phyloP scores from a whole-genome alignment of 768 basidiomycete species.

The Tricholoma saponaceum region DNA sequence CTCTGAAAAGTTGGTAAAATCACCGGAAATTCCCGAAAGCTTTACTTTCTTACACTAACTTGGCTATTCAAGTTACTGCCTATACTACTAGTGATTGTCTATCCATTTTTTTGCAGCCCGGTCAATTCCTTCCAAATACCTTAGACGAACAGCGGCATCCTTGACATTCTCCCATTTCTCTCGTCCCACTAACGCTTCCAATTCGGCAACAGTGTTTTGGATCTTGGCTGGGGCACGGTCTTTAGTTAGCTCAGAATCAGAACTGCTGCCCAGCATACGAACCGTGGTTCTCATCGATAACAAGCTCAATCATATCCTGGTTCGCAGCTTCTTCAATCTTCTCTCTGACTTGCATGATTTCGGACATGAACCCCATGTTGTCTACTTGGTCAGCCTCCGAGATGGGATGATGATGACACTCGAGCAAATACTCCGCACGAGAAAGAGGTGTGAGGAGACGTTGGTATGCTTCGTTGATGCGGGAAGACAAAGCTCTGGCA shows the following conservation, averaged over 20 bases:
- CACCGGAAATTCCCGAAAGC: not conserved
- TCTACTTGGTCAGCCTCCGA: constrained; percentile 70
- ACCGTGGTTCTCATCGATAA: constrained; percentile 57
- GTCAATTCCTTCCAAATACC: constrained; percentile 68
- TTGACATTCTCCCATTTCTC: constrained; percentile 58
- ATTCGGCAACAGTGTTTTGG: constrained; percentile 33
- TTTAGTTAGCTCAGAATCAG: not conserved
- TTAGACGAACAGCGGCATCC: constrained; percentile 58
- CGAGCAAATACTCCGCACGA: constrained; percentile 80
- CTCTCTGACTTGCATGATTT: constrained; percentile 79
- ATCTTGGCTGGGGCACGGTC: constrained; percentile 45
- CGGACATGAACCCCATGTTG: constrained; percentile 65
- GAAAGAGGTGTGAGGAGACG: constrained; percentile 67
- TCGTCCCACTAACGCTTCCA: constrained; percentile 47
- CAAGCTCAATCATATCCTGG: constrained; percentile 40
- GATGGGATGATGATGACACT: constrained; percentile 51
- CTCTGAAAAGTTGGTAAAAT: too few species aligned
- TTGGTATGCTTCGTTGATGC: constrained; percentile 81
- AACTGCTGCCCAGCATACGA: constrained; percentile 11
- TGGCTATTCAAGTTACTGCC: not conserved
- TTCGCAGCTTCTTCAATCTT: constrained; percentile 62
- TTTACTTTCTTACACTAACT: too few species aligned
- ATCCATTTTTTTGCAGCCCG: constrained; percentile 42
- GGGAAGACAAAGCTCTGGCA: constrained; percentile 66
- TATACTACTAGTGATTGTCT: constrained; percentile 19